Base-by-base conservation (phyloP, 805 yeast genomes). In the Lipomyces anomalus region DNA sequence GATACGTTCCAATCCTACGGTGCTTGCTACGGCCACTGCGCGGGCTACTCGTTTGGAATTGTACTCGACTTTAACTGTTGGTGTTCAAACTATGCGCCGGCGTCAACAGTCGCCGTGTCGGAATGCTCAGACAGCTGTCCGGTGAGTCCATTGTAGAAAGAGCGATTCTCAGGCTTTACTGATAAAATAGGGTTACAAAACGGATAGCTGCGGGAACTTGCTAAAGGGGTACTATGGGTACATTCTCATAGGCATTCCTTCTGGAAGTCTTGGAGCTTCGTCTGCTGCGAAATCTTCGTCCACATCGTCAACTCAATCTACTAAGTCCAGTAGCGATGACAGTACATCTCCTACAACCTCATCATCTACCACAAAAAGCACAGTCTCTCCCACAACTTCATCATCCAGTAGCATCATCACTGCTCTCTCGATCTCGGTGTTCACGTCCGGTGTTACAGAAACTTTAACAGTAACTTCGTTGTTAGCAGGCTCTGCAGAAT, bases 1-100 rank as follows among this genome's bases (percentile, higher is more conserved):
- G 28, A 35, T 44, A 46, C 45, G 21, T 72, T 52, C 45, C 72
- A 70, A 57, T 65, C 73, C 20, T 74, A 70, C 52, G 87, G 87
- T 2, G 59, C 57, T 7, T 80, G 87, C 58, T 56, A 68, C 2
- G 67, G 64, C 37, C 60, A 65, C 18, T 80, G 86, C 57, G 16
- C 44, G 1, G 74, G 74, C 5, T 72, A 66, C 50, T 69, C 76
- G 6, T 76, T 70, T 47, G 86, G 78, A 16, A 70, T 80, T 34
- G 62, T 80, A 30, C 78, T 68, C 52, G 69, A 67, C n/a, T 50
- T 63, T 32, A 32, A 65, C 38, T 80, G 87, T 60, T 81, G 82
- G 81, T 80, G 87, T 58, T 70, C 84, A 4, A 70, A 79, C 56
- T 50, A 57, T 6, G 61, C 71, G 18, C 85, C 86, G 0, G 66